Base-by-base conservation (phyloP, 371 early-diverging fungal genomes). In the Haplosporangium sp. region DNA sequence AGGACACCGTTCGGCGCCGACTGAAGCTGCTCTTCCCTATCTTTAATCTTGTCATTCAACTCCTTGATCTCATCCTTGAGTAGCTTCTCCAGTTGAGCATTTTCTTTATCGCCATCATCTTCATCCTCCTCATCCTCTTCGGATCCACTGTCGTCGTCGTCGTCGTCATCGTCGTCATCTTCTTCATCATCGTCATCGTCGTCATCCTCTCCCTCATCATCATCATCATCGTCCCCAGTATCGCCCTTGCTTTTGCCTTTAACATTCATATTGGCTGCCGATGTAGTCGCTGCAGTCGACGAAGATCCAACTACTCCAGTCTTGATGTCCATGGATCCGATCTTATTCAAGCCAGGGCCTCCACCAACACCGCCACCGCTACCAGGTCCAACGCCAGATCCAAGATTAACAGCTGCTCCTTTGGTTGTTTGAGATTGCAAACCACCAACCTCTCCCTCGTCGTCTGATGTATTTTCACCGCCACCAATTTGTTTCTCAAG, bases 1-100 rank as follows among this genome's bases (percentile, higher is more conserved):
- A 88, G 83, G 37, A 88, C 86, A 3, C 84, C 86, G 61, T 88
- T 88, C n/a, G 85, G 87, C 0, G 88, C 88, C 15, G 88, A 85
- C 9, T 84, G 83, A 19, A 88, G 67, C 50, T 88, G 87, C 1
- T 81, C 86, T 34, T 71, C 61, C 65, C 84, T 88, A 39, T 84
- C 84, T 9, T 66, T 66, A 59, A 89, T 77, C 35, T 79, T 89
- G 45, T 74, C 73, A 50, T 86, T 84, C 57, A 89, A 65, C 50
- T 89, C 88, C 2, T 67, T 84, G 47, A 87, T 85, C 59, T 87
- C 89, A 66, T 88, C 89, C 66, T 78, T 85, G 35, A 88, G 72
- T 55, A 88, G 60, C 74, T 84, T 84, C 60, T 84, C 85, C 72
- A 83, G 70, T 71, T 87, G 78, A 1, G 63, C 73, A 40, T 45